These are phyloP conservation scores for Ogataea trehalophila DNA, from an alignment of 805 yeast genomes.

Conservation along the genomic window DNA sequence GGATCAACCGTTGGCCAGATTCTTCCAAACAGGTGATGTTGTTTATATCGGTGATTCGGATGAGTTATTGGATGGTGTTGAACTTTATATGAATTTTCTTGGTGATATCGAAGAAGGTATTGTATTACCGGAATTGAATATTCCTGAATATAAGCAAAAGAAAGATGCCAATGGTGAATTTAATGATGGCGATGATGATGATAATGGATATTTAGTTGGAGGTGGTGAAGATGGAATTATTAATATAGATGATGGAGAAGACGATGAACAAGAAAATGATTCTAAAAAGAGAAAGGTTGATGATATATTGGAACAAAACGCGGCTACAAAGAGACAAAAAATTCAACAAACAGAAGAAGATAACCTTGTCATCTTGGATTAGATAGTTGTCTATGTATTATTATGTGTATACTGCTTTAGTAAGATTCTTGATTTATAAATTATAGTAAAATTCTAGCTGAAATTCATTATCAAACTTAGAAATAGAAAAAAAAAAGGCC, in stretches of 20 bases:
- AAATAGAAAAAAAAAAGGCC: not conserved
- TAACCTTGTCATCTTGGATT: slow-evolving; percentile 3
- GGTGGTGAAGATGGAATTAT: slow-evolving; percentile 13
- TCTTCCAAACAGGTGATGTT: slow-evolving; percentile 55
- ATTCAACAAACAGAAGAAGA: not conserved
- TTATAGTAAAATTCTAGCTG: not conserved
- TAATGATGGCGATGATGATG: slow-evolving; percentile 19
- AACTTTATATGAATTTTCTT: slow-evolving; percentile 43
- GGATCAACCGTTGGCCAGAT: slow-evolving; percentile 39
- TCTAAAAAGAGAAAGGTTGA: slow-evolving; percentile 3
- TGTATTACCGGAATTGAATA: slow-evolving; percentile 18
- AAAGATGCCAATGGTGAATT: slow-evolving; percentile 18
- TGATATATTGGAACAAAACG: not conserved
- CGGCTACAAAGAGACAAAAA: slow-evolving; percentile 4
- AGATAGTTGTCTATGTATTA: not conserved
- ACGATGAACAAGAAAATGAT: slow-evolving; percentile 3
- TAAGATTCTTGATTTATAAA: slow-evolving; percentile 8
- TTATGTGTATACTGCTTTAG: slow-evolving; percentile 2
- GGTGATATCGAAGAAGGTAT: slow-evolving; percentile 7
- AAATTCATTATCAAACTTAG: not conserved
- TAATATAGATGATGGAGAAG: slow-evolving; percentile 13
- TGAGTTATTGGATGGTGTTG: slow-evolving; percentile 58
- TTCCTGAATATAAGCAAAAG: slow-evolving; percentile 17
- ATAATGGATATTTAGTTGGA: slow-evolving; percentile 14
- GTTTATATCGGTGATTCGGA: slow-evolving; percentile 77